Percentiles rank a stretch among this genome's conserved stretches.
Evolutionary conservation across 345 rosid genomes (phyloP).

Genomic region (Aegle marmelos): DNA sequence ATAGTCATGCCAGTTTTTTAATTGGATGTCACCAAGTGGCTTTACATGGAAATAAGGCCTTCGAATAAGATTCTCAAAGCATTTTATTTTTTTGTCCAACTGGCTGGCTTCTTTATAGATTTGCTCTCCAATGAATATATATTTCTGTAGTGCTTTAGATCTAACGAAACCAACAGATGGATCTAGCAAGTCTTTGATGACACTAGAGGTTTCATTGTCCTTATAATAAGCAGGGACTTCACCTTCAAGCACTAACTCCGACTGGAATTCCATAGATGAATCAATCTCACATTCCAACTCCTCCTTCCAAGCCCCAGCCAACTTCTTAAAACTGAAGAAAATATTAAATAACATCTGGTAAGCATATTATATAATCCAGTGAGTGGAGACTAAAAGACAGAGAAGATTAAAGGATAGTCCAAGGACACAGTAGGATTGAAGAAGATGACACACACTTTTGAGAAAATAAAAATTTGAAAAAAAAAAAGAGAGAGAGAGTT

Average conservation of each 20-base stretch:
- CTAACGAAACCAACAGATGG: conserved; percentile 47
- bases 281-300: conserved; percentile 40
- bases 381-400: not conserved
- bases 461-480: too few species aligned
- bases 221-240: conserved; percentile 37
- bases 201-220: conserved; percentile 43
- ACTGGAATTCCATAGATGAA: conserved; percentile 26
- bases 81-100: conserved; percentile 48
- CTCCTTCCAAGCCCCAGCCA: conserved; percentile 57
- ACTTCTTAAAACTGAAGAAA: conserved; percentile 67
- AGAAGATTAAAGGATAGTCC: not conserved
- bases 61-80: conserved; percentile 59
- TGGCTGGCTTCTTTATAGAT: conserved; percentile 47
- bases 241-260: conserved; percentile 40
- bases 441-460: not conserved
- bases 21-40: conserved; percentile 53
- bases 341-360: not conserved
- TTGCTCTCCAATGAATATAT: conserved; percentile 53
- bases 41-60: conserved; percentile 82
- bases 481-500: not conserved
- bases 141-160: conserved; percentile 55
- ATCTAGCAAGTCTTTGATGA: conserved; percentile 57
- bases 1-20: conserved; percentile 85
- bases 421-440: not conserved
- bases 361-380: not conserved